Base-by-base conservation (phyloP, 345 rosid species). In the Populus ilicifolia region DNA sequence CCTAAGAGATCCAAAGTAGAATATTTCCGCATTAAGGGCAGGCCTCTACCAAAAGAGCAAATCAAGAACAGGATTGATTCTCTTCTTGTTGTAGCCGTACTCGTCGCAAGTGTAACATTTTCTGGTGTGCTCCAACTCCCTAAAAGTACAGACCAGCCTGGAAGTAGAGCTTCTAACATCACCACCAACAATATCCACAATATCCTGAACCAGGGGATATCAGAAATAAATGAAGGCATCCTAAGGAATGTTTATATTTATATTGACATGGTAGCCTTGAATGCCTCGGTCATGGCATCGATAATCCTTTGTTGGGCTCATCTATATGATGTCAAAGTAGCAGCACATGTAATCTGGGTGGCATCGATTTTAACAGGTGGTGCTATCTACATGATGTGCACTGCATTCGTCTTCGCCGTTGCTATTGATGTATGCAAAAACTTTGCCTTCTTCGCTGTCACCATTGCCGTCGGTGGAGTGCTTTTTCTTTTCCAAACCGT, bases 71-170 rank as follows among this genome's bases (percentile, higher is more conserved):
- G 77, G 69, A 46, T 80, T 0, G 59, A 80, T 46, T 64, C 70
- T 30, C 79, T 83, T 35, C 77, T 83, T 7, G 50, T 77, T 25
- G 79, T 77, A 30, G 78, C 83, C 61, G 78, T 75, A 14, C 72
- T 80, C 0, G 68, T 78, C 35, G 82, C 79, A 8, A 46, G 75
- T 23, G 69, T 71, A 54, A 68, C 86, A 33, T 80, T 84, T 67
- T 44, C 71, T 43, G 75, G 75, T 38, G 78, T 75, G 21, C 50
- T 74, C 54, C 73, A 69, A 21, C 36, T 70, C 30, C 72, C 82
- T 46, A 0, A 1, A 14, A 46, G 6, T 0, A 0, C 52, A 13
- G 17, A 13, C 0, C 17, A 0, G 17, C 17, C 6, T 48, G 0
- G 0, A 48, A 4, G 20, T 3, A 0, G 1, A 48, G 0, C 6